Percentiles rank a stretch among this genome's conserved stretches.
These are phyloP conservation scores for Lentinula raphanica DNA, from an alignment of 768 basidiomycete species.

Conservation along the genomic window DNA sequence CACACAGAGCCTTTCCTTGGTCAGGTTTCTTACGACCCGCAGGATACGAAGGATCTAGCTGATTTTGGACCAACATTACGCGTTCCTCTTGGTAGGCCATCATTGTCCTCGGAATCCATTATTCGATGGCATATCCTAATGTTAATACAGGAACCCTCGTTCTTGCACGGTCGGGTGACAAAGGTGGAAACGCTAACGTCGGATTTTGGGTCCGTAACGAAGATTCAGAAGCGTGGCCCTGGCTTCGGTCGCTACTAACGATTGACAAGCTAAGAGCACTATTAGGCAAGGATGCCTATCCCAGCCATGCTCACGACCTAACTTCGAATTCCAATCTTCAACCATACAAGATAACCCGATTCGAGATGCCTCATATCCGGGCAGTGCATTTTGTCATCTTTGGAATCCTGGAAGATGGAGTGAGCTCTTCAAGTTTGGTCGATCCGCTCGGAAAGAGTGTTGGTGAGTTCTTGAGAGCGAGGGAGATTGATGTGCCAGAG, in stretches of 20 bases:
- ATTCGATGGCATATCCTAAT: no score
- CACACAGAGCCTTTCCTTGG: slow-evolving; percentile 4
- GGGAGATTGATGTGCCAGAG: neutral
- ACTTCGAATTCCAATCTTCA: neutral
- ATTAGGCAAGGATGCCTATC: neutral
- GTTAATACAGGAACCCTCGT: neutral
- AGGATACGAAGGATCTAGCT: neutral
- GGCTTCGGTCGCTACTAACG: slow-evolving; percentile 3
- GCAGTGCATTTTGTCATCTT: slow-evolving; percentile 6
- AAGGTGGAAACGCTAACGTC: slow-evolving; percentile 6
- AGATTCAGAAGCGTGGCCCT: neutral
- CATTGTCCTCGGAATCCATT: neutral
- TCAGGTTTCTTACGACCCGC: neutral
- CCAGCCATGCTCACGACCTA: neutral
- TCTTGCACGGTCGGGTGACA: slow-evolving; percentile 1
- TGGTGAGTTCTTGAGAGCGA: slow-evolving; percentile 2
- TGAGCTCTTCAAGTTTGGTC: neutral
- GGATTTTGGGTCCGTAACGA: slow-evolving; percentile 3
- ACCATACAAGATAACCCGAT: neutral
- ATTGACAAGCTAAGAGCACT: neutral
- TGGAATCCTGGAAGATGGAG: slow-evolving; percentile 2
- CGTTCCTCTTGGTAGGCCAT: slow-evolving; percentile 1
- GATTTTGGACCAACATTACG: neutral
- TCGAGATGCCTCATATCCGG: slow-evolving; percentile 4
- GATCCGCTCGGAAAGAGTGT: slow-evolving; percentile 4